These are phyloP conservation scores for Tremellales sp. DNA, from an alignment of 1,284 basidiomycete genomes.

Conservation along the genomic window DNA sequence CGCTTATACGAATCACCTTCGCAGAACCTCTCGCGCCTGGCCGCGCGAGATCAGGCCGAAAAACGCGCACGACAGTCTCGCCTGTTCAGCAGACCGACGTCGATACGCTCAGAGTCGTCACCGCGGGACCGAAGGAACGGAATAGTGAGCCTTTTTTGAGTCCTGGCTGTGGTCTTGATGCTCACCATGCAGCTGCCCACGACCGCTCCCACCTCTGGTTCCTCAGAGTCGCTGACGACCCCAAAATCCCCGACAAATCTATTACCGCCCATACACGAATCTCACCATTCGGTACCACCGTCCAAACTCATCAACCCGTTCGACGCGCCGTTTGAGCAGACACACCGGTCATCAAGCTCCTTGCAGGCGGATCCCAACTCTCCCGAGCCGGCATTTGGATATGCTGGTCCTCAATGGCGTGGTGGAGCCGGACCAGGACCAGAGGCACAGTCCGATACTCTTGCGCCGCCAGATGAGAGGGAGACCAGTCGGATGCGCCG, in stretches of 20 bases:
- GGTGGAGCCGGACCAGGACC: constrained; percentile 20
- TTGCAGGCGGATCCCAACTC: neutral
- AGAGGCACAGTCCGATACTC: neutral
- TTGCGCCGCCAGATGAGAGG: neutral
- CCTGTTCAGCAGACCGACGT: neutral
- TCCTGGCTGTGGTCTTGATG: too few relatives aligned
- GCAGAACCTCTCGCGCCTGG: constrained; percentile 44
- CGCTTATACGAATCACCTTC: neutral
- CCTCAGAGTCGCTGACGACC: too few relatives aligned
- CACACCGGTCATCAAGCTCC: neutral
- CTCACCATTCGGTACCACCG: too few relatives aligned
- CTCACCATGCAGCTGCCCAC: too few relatives aligned
- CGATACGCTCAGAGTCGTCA: neutral
- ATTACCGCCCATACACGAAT: too few relatives aligned
- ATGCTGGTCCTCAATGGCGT: constrained; percentile 30
- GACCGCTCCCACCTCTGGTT: too few relatives aligned
- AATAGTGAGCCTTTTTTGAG: neutral
- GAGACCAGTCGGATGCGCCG: neutral
- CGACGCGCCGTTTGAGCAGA: too few relatives aligned
- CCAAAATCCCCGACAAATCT: too few relatives aligned
- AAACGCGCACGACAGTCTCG: constrained; percentile 37
- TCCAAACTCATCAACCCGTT: neutral
- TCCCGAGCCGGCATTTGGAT: constrained; percentile 12
- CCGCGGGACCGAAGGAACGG: neutral
- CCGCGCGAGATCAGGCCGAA: constrained; percentile 41